Conservation (phyloP, 352 stramenopile genomes). For the Nothophytophthora sp. region DNA sequence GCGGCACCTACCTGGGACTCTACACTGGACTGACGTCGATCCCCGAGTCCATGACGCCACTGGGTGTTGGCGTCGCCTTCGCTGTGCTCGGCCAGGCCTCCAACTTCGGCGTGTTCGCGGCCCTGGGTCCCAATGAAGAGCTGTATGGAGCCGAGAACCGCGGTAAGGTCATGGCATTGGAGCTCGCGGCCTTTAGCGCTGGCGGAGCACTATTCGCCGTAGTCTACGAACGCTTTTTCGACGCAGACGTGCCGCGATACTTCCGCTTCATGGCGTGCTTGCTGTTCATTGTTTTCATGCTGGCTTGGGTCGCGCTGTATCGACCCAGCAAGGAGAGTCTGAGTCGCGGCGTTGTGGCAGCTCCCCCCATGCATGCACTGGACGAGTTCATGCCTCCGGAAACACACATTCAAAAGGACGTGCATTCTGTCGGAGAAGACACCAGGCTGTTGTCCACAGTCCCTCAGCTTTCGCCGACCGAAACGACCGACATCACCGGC, state of each 20-base stretch:
- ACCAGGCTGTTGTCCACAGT: constrained; percentile 5
- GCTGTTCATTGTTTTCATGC: constrained; percentile 51
- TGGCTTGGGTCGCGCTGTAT: constrained; percentile 58
- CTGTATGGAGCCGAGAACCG: constrained; percentile 65
- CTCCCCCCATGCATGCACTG: constrained; percentile 27
- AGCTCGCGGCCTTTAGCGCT: constrained; percentile 67
- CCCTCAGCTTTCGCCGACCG: constrained; percentile 7
- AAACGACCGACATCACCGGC: constrained; percentile 47
- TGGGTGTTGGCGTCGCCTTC: constrained; percentile 60
- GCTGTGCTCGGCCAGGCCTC: constrained; percentile 54
- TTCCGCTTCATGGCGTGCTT: constrained; percentile 71
- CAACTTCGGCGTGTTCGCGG: constrained; percentile 74
- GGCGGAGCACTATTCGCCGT: constrained; percentile 72
- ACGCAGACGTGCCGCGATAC: constrained; percentile 49
- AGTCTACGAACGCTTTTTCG: constrained; percentile 63
- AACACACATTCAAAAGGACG: constrained; percentile 1
- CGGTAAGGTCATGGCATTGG: constrained; percentile 71
- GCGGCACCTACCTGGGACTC: constrained; percentile 44
- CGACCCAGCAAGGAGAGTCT: constrained; percentile 17
- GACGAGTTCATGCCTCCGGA: constrained; percentile 47
- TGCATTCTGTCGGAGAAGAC: neutral
- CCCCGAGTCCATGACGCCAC: constrained; percentile 41
- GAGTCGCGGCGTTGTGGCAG: constrained; percentile 1
- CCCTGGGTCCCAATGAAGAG: constrained; percentile 72
- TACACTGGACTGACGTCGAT: constrained; percentile 32